Conservation (phyloP, 1,284 basidiomycete genomes). For the Lentinula novae-zelandiae region DNA sequence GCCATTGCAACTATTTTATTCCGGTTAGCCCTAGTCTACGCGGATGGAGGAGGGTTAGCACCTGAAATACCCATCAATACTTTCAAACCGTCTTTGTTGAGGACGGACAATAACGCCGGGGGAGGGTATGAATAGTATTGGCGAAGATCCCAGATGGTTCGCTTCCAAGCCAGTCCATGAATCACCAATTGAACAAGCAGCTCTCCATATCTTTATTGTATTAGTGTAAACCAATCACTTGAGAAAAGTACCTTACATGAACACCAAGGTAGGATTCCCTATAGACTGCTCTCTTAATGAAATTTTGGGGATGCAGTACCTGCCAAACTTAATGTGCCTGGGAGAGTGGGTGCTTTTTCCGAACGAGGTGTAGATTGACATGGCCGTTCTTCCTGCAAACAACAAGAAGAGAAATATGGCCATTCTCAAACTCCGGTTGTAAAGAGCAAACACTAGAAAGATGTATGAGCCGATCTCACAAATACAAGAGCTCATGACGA, state of each 20-base stretch:
- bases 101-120: background rate
- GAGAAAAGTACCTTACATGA: background rate
- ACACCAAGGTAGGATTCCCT: background rate
- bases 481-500: background rate
- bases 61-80: background rate
- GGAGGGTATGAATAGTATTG: background rate
- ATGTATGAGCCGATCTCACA: background rate
- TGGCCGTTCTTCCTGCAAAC: background rate
- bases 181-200: background rate
- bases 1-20: background rate
- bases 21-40: background rate
- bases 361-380: background rate
- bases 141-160: constrained; percentile 1
- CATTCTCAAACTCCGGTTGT: constrained; percentile 1
- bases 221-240: background rate
- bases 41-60: background rate
- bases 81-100: constrained; percentile 1
- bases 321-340: background rate
- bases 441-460: background rate
- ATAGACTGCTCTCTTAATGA: background rate
- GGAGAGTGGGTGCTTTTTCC: background rate
- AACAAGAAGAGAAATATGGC: background rate
- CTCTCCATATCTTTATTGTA: background rate
- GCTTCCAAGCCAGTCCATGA: background rate
- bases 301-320: background rate